Percentiles rank a stretch among this genome's conserved stretches.
These are phyloP conservation scores for Tulasnella sp. DNA, from an alignment of 768 basidiomycete species.

Conservation along the genomic window DNA sequence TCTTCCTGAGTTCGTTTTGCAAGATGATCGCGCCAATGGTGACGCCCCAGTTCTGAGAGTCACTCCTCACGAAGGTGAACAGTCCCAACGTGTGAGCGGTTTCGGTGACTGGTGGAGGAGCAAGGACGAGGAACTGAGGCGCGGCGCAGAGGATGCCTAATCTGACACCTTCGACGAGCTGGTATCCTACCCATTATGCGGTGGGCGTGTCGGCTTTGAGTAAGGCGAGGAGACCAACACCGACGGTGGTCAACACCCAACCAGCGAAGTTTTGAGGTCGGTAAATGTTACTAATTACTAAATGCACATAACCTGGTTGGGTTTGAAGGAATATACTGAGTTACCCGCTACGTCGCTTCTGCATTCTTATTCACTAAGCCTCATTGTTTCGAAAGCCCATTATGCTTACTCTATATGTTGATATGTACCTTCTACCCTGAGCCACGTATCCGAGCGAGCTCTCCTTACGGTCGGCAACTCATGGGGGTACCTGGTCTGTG, in stretches of 20 bases:
- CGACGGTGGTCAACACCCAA: slow-evolving; percentile 47
- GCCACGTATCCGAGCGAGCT: too few species aligned
- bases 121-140: slow-evolving; percentile 37
- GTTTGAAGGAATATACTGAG: too few species aligned
- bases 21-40: slow-evolving; percentile 56
- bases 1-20: slow-evolving; percentile 53
- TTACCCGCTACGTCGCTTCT: too few species aligned
- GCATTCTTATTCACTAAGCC: too few species aligned
- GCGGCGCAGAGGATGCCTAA: slow-evolving; percentile 29
- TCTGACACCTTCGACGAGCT: slow-evolving; percentile 30
- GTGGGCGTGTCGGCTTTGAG: slow-evolving; percentile 19
- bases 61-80: slow-evolving; percentile 49
- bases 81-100: slow-evolving; percentile 37
- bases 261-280: slow-evolving; percentile 45
- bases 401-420: too few species aligned
- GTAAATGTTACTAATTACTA: too few species aligned
- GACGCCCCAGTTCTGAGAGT: slow-evolving; percentile 40
- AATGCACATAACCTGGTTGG: too few species aligned
- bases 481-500: too few species aligned
- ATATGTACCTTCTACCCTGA: too few species aligned
- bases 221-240: slow-evolving; percentile 45
- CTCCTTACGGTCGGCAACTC: too few species aligned
- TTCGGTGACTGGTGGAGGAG: slow-evolving; percentile 36
- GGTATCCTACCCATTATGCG: slow-evolving; percentile 32
- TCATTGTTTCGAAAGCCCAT: too few species aligned